Base-by-base conservation (phyloP, 345 rosid genomes). In the Crucihimalaya himalaica region DNA sequence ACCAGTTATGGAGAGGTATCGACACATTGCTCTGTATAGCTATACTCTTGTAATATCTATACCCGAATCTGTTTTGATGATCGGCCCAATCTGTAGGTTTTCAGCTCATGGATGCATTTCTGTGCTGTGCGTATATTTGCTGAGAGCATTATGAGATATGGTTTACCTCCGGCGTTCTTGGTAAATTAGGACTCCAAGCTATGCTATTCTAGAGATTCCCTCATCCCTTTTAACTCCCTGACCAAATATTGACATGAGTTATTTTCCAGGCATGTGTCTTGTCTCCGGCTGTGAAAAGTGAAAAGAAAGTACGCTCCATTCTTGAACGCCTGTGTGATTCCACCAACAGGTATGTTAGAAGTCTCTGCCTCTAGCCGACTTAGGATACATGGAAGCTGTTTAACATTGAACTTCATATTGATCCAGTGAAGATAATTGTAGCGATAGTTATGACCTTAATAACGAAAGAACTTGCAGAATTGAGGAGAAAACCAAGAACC, bases 51-150 rank as follows among this genome's bases (percentile, higher is more conserved):
- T 65, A 19, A 43, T 21, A 19, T 31, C 18, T 27, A 59, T 14
- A 50, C 34, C 31, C 2, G 15, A 53, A 72, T 28, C 48, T 66
- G 39, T 25, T 20, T 52, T 11, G 18, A 53, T 64, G 19, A 13
- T 48, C 5, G 75, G 45, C 64, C 50, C 42, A 54, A 20, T 70
- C 51, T 87, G 81, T 83, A 96, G 98, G 97, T 92, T 81, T 96
- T 96, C 77, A 90, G 90, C 82, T 88, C 97, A 10, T 96, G 97
- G 98, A 96, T 96, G 99, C 99, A 96, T 81, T 96, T 96, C 70
- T 96, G 97, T 86, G 98, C 97, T 73, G 90, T 96, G n/a, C 96
- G 98, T 53, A 25, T 87, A 64, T 96, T 89, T 79, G 82, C 97
- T 51, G 98, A 96, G 84, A 92, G 99, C 83, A 96, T 96, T 47